Conservation (phyloP, 768 basidiomycete species). For the Leccinum pellstonianum region DNA sequence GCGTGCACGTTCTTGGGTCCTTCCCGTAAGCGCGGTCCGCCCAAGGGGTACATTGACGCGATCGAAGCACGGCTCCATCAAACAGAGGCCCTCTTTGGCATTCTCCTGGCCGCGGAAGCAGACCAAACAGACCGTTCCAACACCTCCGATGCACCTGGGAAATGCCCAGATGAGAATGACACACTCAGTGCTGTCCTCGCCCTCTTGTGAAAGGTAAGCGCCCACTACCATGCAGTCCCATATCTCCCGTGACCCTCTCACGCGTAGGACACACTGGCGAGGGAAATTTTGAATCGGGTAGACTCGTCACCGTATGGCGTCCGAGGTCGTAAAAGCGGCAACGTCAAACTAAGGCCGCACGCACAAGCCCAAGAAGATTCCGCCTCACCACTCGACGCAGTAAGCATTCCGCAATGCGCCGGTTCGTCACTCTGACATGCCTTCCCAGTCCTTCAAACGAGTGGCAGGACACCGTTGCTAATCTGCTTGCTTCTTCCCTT, state of each 20-base stretch:
- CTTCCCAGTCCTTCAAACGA: slow-evolving; percentile 69
- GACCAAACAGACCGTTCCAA: slow-evolving; percentile 17
- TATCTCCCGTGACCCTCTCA: slow-evolving; percentile 6
- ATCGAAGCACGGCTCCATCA: slow-evolving; percentile 90
- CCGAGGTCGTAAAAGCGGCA: slow-evolving; percentile 58
- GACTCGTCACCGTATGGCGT: slow-evolving; percentile 78
- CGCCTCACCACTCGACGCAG: slow-evolving; percentile 56
- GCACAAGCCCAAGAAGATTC: slow-evolving; percentile 19
- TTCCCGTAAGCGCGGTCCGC: slow-evolving; percentile 49
- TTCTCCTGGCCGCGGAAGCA: slow-evolving; percentile 55
- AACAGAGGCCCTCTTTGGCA: slow-evolving; percentile 87
- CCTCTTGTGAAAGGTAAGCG: slow-evolving; percentile 50
- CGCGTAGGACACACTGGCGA: slow-evolving; percentile 69
- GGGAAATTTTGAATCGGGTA: slow-evolving; percentile 79
- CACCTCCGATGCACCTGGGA: slow-evolving; percentile 35
- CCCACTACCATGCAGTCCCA: background rate
- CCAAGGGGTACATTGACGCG: slow-evolving; percentile 94
- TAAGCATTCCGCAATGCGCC: slow-evolving; percentile 34
- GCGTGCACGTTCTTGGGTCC: slow-evolving; percentile 72
- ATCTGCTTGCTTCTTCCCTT: slow-evolving; percentile 24
- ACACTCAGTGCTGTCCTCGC: slow-evolving; percentile 39
- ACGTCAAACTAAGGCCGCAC: slow-evolving; percentile 28
- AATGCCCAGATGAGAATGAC: slow-evolving; percentile 13
- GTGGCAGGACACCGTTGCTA: slow-evolving; percentile 72
- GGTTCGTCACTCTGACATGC: slow-evolving; percentile 1